These are phyloP conservation scores for Fagopyrum homotropicum DNA, from an alignment of 148 eudicot genomes.

Conservation along the genomic window DNA sequence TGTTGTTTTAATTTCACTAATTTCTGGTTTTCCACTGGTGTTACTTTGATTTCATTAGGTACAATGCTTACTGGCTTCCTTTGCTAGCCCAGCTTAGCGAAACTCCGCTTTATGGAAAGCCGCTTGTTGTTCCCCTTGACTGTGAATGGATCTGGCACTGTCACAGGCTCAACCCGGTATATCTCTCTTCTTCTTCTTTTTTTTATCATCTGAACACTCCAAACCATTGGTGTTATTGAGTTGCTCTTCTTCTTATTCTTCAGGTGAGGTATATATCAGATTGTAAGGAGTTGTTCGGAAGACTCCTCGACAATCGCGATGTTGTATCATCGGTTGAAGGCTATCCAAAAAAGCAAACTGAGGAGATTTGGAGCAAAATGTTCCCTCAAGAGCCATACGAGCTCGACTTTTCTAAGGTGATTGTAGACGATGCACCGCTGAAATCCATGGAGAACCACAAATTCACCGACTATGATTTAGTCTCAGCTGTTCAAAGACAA, in stretches of 20 bases:
- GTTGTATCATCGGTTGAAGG: conserved; percentile 66
- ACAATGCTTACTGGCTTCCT: conserved; percentile 82
- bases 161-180: conserved; percentile 94
- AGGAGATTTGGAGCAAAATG: conserved; percentile 55
- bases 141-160: conserved; percentile 99
- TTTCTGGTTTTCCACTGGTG: no score
- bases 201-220: not conserved
- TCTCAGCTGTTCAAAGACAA: conserved; percentile 73
- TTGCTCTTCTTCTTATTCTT: conserved; percentile 5
- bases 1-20: no score
- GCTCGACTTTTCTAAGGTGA: conserved; percentile 23
- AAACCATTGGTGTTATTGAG: not conserved
- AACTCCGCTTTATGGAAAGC: conserved; percentile 37
- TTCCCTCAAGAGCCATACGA: conserved; percentile 69
- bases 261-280: conserved; percentile 78
- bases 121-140: conserved; percentile 87
- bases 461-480: conserved; percentile 51
- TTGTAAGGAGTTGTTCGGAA: conserved; percentile 64
- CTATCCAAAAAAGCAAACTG: conserved; percentile 33
- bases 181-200: not conserved
- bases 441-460: not conserved
- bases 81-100: conserved; percentile 65
- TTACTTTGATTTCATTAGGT: conserved; percentile 22
- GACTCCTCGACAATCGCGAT: conserved; percentile 52
- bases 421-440: not conserved